A percentile compares a stretch with the other conserved stretches of the same genome.
phyloP scores from a whole-genome alignment of 2,329 filamentous ascomycete species.

The Tolypocladium pustulatum region DNA sequence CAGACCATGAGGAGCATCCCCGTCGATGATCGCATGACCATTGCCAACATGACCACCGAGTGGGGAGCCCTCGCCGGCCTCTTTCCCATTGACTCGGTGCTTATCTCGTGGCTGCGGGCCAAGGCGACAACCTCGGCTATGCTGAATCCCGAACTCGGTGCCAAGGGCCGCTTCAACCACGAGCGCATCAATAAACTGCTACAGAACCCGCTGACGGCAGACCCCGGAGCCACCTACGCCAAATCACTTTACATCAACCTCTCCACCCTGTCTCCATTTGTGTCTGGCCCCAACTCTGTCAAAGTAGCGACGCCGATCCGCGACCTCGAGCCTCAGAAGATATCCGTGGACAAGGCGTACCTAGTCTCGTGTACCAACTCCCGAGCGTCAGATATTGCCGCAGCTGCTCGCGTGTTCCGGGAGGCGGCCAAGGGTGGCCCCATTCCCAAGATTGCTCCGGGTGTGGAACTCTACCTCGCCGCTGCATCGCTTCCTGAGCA shows the following conservation, averaged over 20 bases:
- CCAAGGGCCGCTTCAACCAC: conserved; percentile 58
- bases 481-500: conserved; percentile 75
- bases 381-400: conserved; percentile 67
- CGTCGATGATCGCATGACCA: conserved; percentile 64
- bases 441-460: conserved; percentile 58
- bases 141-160: conserved; percentile 29
- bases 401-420: conserved; percentile 74
- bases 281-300: conserved; percentile 83
- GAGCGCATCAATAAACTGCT: conserved; percentile 62
- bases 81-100: conserved; percentile 69
- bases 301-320: conserved; percentile 72
- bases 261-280: conserved; percentile 71
- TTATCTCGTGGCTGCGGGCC: conserved; percentile 62
- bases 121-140: conserved; percentile 67
- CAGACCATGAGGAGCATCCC: conserved; percentile 64
- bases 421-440: conserved; percentile 57
- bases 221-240: conserved; percentile 69
- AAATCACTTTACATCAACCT: conserved; percentile 77
- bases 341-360: conserved; percentile 75
- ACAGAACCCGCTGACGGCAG: conserved; percentile 54
- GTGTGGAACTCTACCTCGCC: conserved; percentile 79
- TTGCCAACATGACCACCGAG: conserved; percentile 73
- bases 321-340: conserved; percentile 62
- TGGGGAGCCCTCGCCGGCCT: conserved; percentile 55
- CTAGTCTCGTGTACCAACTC: conserved; percentile 87